Conservation (phyloP, 805 yeast genomes). For the Ogataea parapolymorpha region DNA sequence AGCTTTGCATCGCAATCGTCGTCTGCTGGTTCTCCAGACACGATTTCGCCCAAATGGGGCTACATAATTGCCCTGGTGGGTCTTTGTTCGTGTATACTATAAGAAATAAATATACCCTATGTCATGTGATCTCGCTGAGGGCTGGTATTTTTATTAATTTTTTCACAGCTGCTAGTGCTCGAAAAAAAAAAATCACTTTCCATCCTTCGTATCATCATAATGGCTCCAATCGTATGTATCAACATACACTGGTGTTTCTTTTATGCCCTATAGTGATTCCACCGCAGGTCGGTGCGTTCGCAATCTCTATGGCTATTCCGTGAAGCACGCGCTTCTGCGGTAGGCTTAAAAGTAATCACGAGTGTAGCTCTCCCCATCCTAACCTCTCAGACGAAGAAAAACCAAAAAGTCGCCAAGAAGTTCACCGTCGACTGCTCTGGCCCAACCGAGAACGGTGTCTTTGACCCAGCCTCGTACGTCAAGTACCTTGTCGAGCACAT, state of each 20-base stretch:
- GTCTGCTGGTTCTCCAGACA: conserved; percentile 1
- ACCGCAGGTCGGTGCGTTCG: conserved; percentile 15
- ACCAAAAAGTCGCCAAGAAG: conserved; percentile 73
- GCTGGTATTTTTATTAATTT: not conserved
- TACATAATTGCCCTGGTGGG: not conserved
- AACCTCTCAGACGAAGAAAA: conserved; percentile 64
- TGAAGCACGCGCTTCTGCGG: conserved; percentile 16
- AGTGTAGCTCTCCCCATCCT: conserved; percentile 6
- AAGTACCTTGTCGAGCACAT: conserved; percentile 98
- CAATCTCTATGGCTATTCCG: conserved; percentile 15
- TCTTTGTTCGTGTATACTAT: conserved; percentile 2
- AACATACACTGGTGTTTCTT: conserved; percentile 10
- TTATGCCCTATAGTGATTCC: conserved; percentile 31
- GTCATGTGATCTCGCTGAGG: conserved; percentile 11
- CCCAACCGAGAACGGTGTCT: conserved; percentile 96
- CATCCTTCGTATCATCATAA: conserved; percentile 14
- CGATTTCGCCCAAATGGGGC: conserved; percentile 7
- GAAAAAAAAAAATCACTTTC: conserved; percentile 6
- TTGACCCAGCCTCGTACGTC: conserved; percentile 96
- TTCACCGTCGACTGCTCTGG: conserved; percentile 95
- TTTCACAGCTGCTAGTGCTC: not conserved
- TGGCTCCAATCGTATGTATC: conserved; percentile 38
- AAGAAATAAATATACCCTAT: not conserved
- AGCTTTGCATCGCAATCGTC: not conserved
- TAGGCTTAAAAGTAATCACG: conserved; percentile 18